Conservation (phyloP, 2,329 filamentous ascomycete genomes). For the Botrytis cinerea region DNA sequence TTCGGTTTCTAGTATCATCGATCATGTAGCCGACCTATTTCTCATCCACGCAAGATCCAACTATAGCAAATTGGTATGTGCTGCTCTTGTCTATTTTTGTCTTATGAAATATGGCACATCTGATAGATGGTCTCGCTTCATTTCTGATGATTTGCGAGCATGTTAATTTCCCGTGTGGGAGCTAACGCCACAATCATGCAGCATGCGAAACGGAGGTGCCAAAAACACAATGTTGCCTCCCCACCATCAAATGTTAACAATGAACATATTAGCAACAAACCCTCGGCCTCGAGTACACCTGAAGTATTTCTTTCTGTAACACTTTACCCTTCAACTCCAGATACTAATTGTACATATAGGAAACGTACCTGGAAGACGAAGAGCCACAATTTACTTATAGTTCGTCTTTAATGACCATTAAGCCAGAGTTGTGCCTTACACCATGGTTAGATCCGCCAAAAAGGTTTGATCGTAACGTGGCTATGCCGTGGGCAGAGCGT, state of each 20-base stretch:
- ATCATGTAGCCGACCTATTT: constrained; percentile 20
- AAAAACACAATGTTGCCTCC: constrained; percentile 1
- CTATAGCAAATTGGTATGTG: constrained; percentile 17
- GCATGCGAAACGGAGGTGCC: constrained; percentile 17
- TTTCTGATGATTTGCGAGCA: constrained; percentile 1
- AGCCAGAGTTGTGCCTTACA: constrained; percentile 18
- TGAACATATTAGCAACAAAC: constrained; percentile 4
- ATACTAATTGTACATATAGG: constrained; percentile 12
- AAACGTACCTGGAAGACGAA: constrained; percentile 13
- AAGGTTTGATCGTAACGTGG: constrained; percentile 22
- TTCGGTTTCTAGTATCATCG: constrained; percentile 16
- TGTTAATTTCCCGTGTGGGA: constrained; percentile 18
- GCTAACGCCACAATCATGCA: constrained; percentile 20
- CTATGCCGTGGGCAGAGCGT: constrained; percentile 13
- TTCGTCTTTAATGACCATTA: constrained; percentile 18
- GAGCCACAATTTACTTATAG: constrained; percentile 13
- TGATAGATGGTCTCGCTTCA: background rate
- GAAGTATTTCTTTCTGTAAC: constrained; percentile 16
- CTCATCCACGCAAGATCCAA: constrained; percentile 21
- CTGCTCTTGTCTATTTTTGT: constrained; percentile 1
- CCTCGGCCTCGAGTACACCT: background rate
- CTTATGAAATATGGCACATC: background rate
- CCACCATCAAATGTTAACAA: constrained; percentile 6
- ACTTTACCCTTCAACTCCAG: background rate
- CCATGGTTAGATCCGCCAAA: constrained; percentile 24